phyloP scores from a whole-genome alignment of 345 rosid species.

The Salix brachista region DNA sequence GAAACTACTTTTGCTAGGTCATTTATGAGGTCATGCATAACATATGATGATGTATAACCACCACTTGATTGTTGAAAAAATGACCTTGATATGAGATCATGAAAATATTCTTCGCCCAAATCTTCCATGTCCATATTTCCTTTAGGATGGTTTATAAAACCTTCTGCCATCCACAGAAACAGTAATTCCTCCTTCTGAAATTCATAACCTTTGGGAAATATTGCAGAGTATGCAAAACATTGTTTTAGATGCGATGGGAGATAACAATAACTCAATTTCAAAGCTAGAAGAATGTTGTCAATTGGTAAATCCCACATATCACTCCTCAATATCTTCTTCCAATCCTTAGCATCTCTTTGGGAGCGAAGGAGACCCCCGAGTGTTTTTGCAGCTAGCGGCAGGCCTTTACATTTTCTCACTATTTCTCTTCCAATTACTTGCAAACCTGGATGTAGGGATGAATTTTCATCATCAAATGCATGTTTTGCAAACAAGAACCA shows the following conservation, averaged over 20 bases:
- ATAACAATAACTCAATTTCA: constrained; percentile 4
- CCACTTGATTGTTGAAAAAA: neutral
- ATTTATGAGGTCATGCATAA: constrained; percentile 17
- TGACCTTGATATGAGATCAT: constrained; percentile 16
- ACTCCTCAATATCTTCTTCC: neutral
- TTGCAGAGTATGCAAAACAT: neutral
- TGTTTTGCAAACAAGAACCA: neutral
- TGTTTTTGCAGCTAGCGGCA: constrained; percentile 7
- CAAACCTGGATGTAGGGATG: neutral
- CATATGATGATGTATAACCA: neutral
- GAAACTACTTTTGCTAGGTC: constrained; percentile 17
- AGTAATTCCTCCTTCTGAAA: neutral
- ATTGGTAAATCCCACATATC: neutral
- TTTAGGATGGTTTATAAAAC: constrained; percentile 11
- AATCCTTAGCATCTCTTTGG: neutral
- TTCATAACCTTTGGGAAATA: constrained; percentile 4
- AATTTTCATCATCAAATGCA: neutral
- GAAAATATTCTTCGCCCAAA: constrained; percentile 9
- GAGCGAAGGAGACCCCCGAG: neutral
- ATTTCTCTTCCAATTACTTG: neutral
- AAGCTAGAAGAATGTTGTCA: neutral
- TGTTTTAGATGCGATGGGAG: neutral
- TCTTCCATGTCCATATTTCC: constrained; percentile 4
- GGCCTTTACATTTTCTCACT: neutral
- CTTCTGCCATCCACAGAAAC: constrained; percentile 25